Evolutionary conservation across 2,329 filamentous ascomycete genomes (phyloP), one percentile per base, ranked within the genome.

Genomic region (Aspergillus chevalieri): DNA sequence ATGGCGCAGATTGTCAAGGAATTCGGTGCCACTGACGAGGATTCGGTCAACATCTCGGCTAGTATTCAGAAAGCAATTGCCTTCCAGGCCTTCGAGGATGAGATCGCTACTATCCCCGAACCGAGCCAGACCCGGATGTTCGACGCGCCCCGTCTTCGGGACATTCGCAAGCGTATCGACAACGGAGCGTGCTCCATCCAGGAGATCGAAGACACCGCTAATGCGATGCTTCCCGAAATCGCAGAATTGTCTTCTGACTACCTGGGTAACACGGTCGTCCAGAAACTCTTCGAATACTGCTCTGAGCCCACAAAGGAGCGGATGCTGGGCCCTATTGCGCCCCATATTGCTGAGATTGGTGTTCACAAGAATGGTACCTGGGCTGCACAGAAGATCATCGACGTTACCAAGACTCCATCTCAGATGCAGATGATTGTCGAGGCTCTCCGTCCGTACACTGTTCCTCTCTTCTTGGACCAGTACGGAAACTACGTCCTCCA

Each of bases 361-460:
- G 85, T 96, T 6, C 93, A 98, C 79, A 98, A 98, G 81, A 98
- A 98, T 63, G 93, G 93, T 54, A 98, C 93, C 1, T 98, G 93
- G 93, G 93, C 93, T 48, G 93, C 93, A 1, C 93, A 98, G 73
- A 98, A 97, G 79, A 97, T 98, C 63, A 97, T 98, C 59, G 92
- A 97, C 63, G 89, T 95, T 6, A 92, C 90, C 68, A 89, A 93
- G 72, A 89, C 87, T 1, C 83, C 86, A 5, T 75, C 77, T 38
- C 91, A 97, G 72, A 92, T 93, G 84, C 74, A 77, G 43, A 75
- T 89, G 73, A 92, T 98, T 63, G 86, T 93, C 24, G 84, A 95
- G 55, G 81, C 89, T 57, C 77, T 97, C 26, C 86, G 86, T 3
- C 85, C 90, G 1, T 96, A 94, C 71, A 90, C 87, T 0, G 82